Evolutionary conservation across 2,329 filamentous ascomycete genomes (phyloP).

Genomic region (Calycina herbarum): DNA sequence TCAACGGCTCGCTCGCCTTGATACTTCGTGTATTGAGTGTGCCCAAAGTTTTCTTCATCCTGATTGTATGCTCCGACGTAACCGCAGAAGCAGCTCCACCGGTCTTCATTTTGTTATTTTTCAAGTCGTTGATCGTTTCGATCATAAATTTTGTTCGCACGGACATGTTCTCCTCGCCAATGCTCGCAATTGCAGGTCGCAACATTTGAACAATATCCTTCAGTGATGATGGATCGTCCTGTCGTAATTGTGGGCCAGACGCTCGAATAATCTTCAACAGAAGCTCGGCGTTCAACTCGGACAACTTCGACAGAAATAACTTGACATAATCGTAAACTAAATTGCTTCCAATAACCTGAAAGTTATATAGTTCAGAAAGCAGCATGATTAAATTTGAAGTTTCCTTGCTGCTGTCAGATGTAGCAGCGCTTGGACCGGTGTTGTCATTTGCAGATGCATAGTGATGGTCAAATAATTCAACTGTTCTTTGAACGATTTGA

Average conservation of each 20-base stretch:
- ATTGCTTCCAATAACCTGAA: constrained; percentile 79
- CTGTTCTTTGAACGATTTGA: constrained; percentile 75
- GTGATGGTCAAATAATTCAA: constrained; percentile 70
- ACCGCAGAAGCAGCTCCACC: constrained; percentile 69
- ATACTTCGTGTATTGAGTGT: constrained; percentile 68
- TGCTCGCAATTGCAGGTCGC: constrained; percentile 67
- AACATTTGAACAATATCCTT: constrained; percentile 86
- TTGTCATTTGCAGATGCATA: constrained; percentile 48
- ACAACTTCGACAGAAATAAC: constrained; percentile 70
- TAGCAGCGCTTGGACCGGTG: constrained; percentile 32
- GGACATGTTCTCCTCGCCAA: constrained; percentile 70
- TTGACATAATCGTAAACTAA: constrained; percentile 91
- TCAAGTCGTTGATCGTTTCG: constrained; percentile 89
- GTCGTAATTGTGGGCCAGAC: constrained; percentile 77
- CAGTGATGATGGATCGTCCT: constrained; percentile 83
- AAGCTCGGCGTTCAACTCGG: constrained; percentile 85
- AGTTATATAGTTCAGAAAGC: constrained; percentile 85
- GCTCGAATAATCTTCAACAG: constrained; percentile 81
- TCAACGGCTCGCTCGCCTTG: constrained; percentile 77
- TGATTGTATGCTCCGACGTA: constrained; percentile 76
- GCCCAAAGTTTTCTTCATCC: constrained; percentile 86
- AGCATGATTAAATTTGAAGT: constrained; percentile 78
- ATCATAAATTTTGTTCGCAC: constrained; percentile 97
- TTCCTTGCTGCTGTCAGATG: constrained; percentile 52
- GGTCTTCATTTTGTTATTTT: constrained; percentile 88